Evolutionary conservation across 495 filamentous ascomycete species (phyloP), one percentile per base, ranked within the genome.

Genomic region (Astrothelium subdiscretum): DNA sequence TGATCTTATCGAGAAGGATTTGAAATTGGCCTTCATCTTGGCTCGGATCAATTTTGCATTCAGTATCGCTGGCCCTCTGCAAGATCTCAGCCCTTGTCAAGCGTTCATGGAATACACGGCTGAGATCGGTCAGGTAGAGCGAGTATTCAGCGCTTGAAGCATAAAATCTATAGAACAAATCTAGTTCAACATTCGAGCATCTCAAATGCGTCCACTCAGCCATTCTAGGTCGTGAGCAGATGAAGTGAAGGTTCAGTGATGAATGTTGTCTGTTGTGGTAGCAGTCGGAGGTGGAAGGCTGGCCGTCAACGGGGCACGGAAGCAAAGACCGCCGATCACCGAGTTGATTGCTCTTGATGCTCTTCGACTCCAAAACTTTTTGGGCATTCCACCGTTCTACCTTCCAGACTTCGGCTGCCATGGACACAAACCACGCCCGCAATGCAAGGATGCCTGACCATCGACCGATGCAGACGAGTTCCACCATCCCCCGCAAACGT

Each of bases 1-100:
- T 15, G 11, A 97, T 79, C 67, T 90, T 91, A 13, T 82, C 76
- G 11, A 97, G 73, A 32, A 98, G 81, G 20, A 89, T 81, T 27
- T 74, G 67, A 64, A 92, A 78, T 67, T 97, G 90, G 29, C 84
- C 80, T 11, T 77, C 68, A 63, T 87, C 87, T 69, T 92, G 89
- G 65, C 82, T 87, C 0, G 94, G 87, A 72, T 98, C 94, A 61
- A 98, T 96, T 32, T 85, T 86, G 5, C 88, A 88, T 40, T 84
- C 79, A 64, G 83, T 77, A 10, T 84, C 76, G 22, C 85, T 74
- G 26, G 88, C 89, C 60, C 87, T 80, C 40, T 78, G 72, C 27
- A 88, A 70, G 60, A 97, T 90, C 1, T 79, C 78, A 57, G 73
- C 72, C 31, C 81, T 79, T 40, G 84, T 77, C 32, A 96, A 74